Conservation (phyloP, 345 rosid species). For the Carallia pectinifolia region DNA sequence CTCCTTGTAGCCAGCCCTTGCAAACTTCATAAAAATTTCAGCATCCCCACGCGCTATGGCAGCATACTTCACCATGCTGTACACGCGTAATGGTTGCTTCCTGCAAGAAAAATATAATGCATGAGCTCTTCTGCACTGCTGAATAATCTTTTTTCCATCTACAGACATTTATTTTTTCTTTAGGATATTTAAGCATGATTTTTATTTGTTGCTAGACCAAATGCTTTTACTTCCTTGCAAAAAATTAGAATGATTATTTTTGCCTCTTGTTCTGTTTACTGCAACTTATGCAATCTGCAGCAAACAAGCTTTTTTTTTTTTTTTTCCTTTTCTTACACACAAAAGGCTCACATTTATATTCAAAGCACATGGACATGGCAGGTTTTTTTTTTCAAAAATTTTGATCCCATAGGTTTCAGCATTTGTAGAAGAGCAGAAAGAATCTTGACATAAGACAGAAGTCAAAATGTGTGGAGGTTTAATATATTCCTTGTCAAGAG, state of each 20-base stretch:
- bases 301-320: no score
- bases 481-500: not conserved
- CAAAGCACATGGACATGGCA: not conserved
- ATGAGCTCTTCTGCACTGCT: constrained; percentile 9
- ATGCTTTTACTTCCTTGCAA: not conserved
- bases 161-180: not conserved
- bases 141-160: not conserved
- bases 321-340: no score
- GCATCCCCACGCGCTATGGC: constrained; percentile 60
- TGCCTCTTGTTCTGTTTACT: not conserved
- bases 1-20: constrained; percentile 54
- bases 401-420: no score
- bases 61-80: constrained; percentile 63
- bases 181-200: not conserved
- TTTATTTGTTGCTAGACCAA: no score
- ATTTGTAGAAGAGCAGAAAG: not conserved
- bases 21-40: constrained; percentile 55
- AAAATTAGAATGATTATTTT: not conserved
- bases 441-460: not conserved
- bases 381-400: not conserved
- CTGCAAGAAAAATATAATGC: constrained; percentile 22
- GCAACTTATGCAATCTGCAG: no score
- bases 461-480: not conserved
- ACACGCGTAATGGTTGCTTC: constrained; percentile 50
- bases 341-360: not conserved